Percentiles rank a stretch among this genome's conserved stretches.
Conservation (phyloP, 2,329 filamentous ascomycete species). For the Exophiala lecanii-corni region DNA sequence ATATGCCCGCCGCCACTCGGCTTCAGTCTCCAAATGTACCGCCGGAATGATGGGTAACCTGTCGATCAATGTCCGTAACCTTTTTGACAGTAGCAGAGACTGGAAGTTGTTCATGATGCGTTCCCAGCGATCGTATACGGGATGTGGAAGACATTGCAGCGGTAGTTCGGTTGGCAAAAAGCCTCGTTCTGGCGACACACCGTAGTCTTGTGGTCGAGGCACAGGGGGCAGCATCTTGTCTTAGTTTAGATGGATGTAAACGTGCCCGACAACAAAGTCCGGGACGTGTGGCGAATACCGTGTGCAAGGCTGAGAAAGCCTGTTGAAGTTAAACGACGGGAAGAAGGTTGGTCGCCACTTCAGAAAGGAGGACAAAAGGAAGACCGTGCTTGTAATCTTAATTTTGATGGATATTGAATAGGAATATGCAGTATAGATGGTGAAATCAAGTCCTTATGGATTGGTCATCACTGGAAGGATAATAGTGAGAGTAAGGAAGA, state of each 20-base stretch:
- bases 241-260: too few relatives aligned
- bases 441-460: neutral
- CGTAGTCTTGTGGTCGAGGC: conserved; percentile 65
- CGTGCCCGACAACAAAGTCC: too few relatives aligned
- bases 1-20: conserved; percentile 89
- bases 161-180: conserved; percentile 83
- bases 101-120: conserved; percentile 80
- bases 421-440: neutral
- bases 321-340: neutral
- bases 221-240: conserved; percentile 46
- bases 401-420: neutral
- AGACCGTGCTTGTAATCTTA: too few relatives aligned
- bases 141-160: conserved; percentile 73
- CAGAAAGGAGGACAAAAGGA: too few relatives aligned
- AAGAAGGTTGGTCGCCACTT: too few relatives aligned
- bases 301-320: neutral
- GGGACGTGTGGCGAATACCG: too few relatives aligned
- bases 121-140: conserved; percentile 96
- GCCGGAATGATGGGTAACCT: conserved; percentile 79
- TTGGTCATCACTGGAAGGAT: conserved; percentile 3
- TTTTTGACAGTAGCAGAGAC: conserved; percentile 76
- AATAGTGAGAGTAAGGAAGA: neutral
- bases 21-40: conserved; percentile 70
- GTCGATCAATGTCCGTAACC: conserved; percentile 74
- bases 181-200: conserved; percentile 60